phyloP scores from a whole-genome alignment of 2,329 filamentous ascomycete species.

The Coccinonectria pachysandricola region DNA sequence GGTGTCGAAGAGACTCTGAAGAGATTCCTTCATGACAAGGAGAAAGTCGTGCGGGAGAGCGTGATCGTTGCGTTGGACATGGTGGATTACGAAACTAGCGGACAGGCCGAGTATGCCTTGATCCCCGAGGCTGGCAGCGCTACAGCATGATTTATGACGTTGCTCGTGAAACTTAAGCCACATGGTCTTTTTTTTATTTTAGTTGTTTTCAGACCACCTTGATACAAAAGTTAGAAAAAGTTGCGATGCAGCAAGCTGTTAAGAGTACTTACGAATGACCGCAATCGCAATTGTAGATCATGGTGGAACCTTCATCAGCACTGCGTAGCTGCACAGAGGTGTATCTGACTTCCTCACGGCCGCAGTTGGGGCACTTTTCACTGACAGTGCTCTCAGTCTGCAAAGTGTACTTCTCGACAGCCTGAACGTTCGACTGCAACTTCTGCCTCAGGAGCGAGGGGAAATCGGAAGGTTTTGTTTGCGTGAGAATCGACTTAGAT shows the following conservation, averaged over 20 bases:
- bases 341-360: slow-evolving; percentile 70
- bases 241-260: slow-evolving; percentile 1
- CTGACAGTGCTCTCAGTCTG: slow-evolving; percentile 59
- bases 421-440: slow-evolving; percentile 71
- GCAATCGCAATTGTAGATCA: slow-evolving; percentile 85
- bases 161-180: slow-evolving; percentile 8
- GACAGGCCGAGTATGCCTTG: slow-evolving; percentile 82
- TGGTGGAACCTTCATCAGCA: slow-evolving; percentile 89
- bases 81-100: slow-evolving; percentile 90
- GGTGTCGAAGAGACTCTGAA: slow-evolving; percentile 82
- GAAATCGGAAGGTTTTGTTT: slow-evolving; percentile 82
- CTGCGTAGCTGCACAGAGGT: slow-evolving; percentile 77
- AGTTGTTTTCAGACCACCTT: slow-evolving; percentile 53
- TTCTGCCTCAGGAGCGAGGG: slow-evolving; percentile 83
- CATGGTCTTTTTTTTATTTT: slow-evolving; percentile 15
- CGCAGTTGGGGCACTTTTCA: slow-evolving; percentile 71
- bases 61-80: slow-evolving; percentile 94
- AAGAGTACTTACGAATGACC: slow-evolving; percentile 57
- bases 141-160: slow-evolving; percentile 24
- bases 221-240: slow-evolving; percentile 16
- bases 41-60: slow-evolving; percentile 89
- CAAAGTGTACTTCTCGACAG: slow-evolving; percentile 66
- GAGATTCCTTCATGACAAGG: slow-evolving; percentile 77
- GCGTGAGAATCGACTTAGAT: slow-evolving; percentile 66
- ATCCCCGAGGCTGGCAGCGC: slow-evolving; percentile 54